phyloP scores from a whole-genome alignment of 2,329 filamentous ascomycete species.

The Drechslerella dactyloides region DNA sequence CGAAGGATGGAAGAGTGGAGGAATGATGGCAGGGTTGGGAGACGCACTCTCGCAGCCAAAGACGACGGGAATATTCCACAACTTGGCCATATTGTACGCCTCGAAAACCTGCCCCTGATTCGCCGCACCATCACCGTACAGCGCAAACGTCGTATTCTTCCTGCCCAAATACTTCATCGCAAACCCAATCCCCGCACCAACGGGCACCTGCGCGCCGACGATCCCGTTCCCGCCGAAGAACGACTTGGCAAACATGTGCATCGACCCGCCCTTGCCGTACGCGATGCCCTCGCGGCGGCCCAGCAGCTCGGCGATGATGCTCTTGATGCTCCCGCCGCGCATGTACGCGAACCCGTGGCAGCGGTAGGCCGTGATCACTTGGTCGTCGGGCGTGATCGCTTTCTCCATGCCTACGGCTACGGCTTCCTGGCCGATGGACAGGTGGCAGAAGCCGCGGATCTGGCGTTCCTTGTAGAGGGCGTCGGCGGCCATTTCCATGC shows the following conservation, averaged over 20 bases:
- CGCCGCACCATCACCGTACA: slow-evolving; percentile 97
- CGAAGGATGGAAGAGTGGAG: not conserved
- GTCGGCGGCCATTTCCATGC: slow-evolving; percentile 99
- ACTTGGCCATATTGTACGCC: slow-evolving; percentile 99
- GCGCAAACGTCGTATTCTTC: slow-evolving; percentile 83
- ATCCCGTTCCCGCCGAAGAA: slow-evolving; percentile 99
- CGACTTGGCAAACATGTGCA: slow-evolving; percentile 99
- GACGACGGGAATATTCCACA: slow-evolving; percentile 93
- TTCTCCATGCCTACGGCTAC: slow-evolving; percentile 97
- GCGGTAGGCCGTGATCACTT: slow-evolving; percentile 96
- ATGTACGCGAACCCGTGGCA: slow-evolving; percentile 98
- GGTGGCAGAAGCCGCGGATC: slow-evolving; percentile 98
- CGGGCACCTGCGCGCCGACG: slow-evolving; percentile 96
- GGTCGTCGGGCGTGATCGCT: slow-evolving; percentile 87
- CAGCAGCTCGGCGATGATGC: slow-evolving; percentile 93
- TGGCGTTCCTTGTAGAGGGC: slow-evolving; percentile 99
- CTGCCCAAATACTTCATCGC: slow-evolving; percentile 91
- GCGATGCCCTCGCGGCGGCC: slow-evolving; percentile 95
- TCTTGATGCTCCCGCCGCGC: slow-evolving; percentile 87
- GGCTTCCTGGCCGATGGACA: slow-evolving; percentile 97
- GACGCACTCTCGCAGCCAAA: slow-evolving; percentile 95
- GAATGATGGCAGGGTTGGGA: not conserved
- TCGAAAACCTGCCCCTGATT: slow-evolving; percentile 99
- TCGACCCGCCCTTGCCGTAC: slow-evolving; percentile 98
- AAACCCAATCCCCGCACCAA: slow-evolving; percentile 94